Evolutionary conservation across 441 rosid genomes (phyloP).

Genomic region (Pelargonium australe): DNA sequence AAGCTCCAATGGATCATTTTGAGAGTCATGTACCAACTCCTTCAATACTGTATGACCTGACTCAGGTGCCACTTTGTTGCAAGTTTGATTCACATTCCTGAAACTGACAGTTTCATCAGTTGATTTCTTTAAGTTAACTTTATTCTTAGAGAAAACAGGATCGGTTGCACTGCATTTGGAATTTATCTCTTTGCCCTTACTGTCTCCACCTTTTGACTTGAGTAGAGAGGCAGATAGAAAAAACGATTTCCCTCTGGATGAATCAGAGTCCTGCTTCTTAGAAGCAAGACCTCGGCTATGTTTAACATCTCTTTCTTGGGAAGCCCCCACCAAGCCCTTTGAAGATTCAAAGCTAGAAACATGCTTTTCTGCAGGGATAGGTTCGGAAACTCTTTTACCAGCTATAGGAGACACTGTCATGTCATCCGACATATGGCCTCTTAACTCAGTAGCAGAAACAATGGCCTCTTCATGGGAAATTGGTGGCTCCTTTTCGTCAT

Average conservation of each 20-base stretch:
- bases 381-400: slow-evolving; percentile 31
- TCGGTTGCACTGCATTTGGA: slow-evolving; percentile 28
- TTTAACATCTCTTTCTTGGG: slow-evolving; percentile 28
- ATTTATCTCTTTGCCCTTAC: slow-evolving; percentile 38
- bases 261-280: slow-evolving; percentile 34
- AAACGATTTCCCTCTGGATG: slow-evolving; percentile 10
- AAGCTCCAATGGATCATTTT: slow-evolving; percentile 48
- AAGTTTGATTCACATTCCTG: slow-evolving; percentile 31
- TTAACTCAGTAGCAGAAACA: slow-evolving; percentile 27
- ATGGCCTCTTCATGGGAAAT: slow-evolving; percentile 30
- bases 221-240: slow-evolving; percentile 13
- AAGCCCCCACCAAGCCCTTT: slow-evolving; percentile 30
- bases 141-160: slow-evolving; percentile 29
- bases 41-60: slow-evolving; percentile 40
- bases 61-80: slow-evolving; percentile 32
- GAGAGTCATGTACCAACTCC: slow-evolving; percentile 42
- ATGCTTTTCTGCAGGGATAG: slow-evolving; percentile 30
- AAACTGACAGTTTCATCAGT: slow-evolving; percentile 26
- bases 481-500: slow-evolving; percentile 51
- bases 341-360: slow-evolving; percentile 30
- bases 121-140: slow-evolving; percentile 30
- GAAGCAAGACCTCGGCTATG: slow-evolving; percentile 29
- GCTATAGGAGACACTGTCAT: slow-evolving; percentile 26
- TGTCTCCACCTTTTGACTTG: slow-evolving; percentile 31
- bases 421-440: slow-evolving; percentile 26